A percentile compares a stretch with the other conserved stretches of the same genome.
These are phyloP conservation scores for Evansstolkia leycettana DNA, from an alignment of 495 filamentous ascomycete species.

Conservation along the genomic window DNA sequence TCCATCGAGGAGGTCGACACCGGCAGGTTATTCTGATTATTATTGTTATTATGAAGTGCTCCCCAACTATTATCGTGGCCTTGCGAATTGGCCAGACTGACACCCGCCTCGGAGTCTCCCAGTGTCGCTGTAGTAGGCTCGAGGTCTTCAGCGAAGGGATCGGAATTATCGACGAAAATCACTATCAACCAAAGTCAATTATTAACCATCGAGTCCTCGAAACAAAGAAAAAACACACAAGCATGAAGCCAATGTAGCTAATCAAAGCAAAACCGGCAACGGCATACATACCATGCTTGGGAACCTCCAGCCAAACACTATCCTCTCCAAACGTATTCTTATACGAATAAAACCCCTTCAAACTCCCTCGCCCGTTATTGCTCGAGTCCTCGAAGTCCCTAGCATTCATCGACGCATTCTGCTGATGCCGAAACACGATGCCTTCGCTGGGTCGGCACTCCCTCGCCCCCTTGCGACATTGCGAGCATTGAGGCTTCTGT, in stretches of 20 bases:
- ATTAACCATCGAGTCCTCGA: no score
- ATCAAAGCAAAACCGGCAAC: no score
- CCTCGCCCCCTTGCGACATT: conserved; percentile 47
- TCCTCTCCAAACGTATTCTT: conserved; percentile 53
- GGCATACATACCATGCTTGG: conserved; percentile 39
- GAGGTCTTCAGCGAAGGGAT: conserved; percentile 47
- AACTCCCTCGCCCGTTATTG: conserved; percentile 27
- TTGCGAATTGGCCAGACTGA: conserved; percentile 17
- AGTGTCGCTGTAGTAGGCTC: conserved; percentile 27
- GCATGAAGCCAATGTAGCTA: no score
- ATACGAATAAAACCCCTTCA: conserved; percentile 59
- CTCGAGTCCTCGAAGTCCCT: conserved; percentile 23
- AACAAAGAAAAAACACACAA: no score
- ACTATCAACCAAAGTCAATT: conserved; percentile 21
- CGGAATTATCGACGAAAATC: conserved; percentile 51
- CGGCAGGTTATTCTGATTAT: no score
- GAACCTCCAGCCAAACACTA: conserved; percentile 52
- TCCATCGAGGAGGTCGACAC: conserved; percentile 9
- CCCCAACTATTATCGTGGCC: conserved; percentile 21
- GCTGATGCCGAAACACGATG: conserved; percentile 57
- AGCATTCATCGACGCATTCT: conserved; percentile 66
- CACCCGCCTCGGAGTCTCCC: conserved; percentile 18
- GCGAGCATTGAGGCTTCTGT: conserved; percentile 43
- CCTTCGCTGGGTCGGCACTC: conserved; percentile 51
- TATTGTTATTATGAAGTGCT: conserved; percentile 8